phyloP scores from a whole-genome alignment of 805 yeast species.

The Candida namnaoensis region DNA sequence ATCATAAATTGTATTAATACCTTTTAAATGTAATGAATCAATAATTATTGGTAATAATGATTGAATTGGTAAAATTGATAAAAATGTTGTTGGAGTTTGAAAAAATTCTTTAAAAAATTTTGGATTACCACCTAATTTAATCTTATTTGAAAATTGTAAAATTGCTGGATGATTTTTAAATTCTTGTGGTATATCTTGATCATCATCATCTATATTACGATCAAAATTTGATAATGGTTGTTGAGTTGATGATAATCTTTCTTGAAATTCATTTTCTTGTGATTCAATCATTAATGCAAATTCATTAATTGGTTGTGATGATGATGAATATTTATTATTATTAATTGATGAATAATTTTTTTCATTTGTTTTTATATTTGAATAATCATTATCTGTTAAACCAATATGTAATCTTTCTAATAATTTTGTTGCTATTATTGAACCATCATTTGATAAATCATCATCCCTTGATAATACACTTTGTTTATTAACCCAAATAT shows the following conservation, averaged over 20 bases:
- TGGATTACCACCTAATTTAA: background rate
- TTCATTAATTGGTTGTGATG: conserved; percentile 40
- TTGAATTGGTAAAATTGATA: conserved; percentile 34
- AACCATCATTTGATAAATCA: conserved; percentile 48
- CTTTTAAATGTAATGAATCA: conserved; percentile 33
- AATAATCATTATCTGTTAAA: conserved; percentile 10
- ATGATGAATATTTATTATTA: conserved; percentile 11
- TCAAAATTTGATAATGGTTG: conserved; percentile 11
- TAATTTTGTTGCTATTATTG: conserved; percentile 38
- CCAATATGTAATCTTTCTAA: conserved; percentile 45
- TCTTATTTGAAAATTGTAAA: conserved; percentile 27
- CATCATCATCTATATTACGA: conserved; percentile 15
- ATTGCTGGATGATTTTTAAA: conserved; percentile 30
- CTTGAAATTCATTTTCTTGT: conserved; percentile 12
- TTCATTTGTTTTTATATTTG: background rate
- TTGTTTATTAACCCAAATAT: conserved; percentile 45
- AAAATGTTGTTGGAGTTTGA: conserved; percentile 35
- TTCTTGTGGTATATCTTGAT: too few species aligned
- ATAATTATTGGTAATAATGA: conserved; percentile 30
- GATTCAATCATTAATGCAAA: conserved; percentile 35
- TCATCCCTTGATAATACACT: conserved; percentile 33
- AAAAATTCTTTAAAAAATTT: background rate
- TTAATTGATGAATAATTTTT: conserved; percentile 8
- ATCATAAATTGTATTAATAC: conserved; percentile 15
- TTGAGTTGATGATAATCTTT: conserved; percentile 29